Evolutionary conservation across 1,139 yeast genomes (phyloP).

Genomic region (Blastobotrys aristatus): DNA sequence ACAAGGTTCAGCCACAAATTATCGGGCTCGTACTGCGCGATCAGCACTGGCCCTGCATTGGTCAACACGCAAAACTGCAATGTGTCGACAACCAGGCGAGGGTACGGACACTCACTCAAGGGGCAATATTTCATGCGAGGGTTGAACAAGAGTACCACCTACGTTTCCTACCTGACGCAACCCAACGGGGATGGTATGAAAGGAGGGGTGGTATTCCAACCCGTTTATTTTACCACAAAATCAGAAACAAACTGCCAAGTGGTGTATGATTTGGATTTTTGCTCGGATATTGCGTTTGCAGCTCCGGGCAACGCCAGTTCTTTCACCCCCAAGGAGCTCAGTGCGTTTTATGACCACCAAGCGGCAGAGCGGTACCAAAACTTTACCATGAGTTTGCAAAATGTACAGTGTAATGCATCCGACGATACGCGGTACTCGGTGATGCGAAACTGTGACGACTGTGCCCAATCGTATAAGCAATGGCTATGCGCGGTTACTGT

Average conservation of each 20-base stretch:
- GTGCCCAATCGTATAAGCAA: constrained; percentile 64
- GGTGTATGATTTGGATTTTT: constrained; percentile 69
- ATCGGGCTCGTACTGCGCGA: constrained; percentile 69
- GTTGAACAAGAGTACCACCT: constrained; percentile 55
- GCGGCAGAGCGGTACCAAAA: constrained; percentile 55
- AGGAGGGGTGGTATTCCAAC: constrained; percentile 66
- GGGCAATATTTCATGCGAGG: constrained; percentile 58
- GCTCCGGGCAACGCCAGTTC: constrained; percentile 57
- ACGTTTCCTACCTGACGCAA: constrained; percentile 61
- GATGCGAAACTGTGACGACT: constrained; percentile 63
- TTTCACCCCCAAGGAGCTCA: constrained; percentile 35
- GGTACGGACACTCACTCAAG: constrained; percentile 42
- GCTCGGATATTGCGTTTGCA: constrained; percentile 77
- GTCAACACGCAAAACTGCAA: constrained; percentile 36
- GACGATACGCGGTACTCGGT: constrained; percentile 72
- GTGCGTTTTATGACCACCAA: constrained; percentile 54
- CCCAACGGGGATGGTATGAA: constrained; percentile 31
- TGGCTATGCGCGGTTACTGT: constrained; percentile 91
- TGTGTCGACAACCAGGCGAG: constrained; percentile 46
- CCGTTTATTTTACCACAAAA: constrained; percentile 59
- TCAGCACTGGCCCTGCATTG: constrained; percentile 40
- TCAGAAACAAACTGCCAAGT: constrained; percentile 55
- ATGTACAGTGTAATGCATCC: constrained; percentile 69
- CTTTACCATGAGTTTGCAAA: constrained; percentile 72
- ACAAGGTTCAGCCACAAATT: constrained; percentile 26